These are phyloP conservation scores for Metarhizium robertsii DNA, from an alignment of 2,329 filamentous ascomycete species.

Conservation along the genomic window DNA sequence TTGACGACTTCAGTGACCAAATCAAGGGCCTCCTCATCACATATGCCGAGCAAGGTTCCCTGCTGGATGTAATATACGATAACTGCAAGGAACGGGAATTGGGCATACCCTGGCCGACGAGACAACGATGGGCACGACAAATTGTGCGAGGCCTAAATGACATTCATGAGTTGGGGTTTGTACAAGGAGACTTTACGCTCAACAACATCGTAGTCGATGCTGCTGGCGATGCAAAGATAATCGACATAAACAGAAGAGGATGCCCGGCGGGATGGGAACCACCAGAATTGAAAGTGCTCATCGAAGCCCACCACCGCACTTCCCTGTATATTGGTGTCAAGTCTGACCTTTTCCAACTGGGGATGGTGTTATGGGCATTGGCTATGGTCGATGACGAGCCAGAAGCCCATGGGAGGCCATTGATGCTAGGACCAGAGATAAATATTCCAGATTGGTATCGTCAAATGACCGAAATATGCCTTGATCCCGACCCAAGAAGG, in stretches of 20 bases:
- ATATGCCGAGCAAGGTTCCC: slow-evolving; percentile 75
- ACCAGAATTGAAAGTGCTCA: slow-evolving; percentile 76
- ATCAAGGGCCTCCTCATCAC: slow-evolving; percentile 88
- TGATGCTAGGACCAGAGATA: slow-evolving; percentile 47
- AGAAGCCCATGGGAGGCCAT: slow-evolving; percentile 64
- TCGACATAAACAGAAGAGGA: slow-evolving; percentile 95
- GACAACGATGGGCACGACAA: slow-evolving; percentile 83
- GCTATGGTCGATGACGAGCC: slow-evolving; percentile 85
- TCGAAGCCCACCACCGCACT: slow-evolving; percentile 81
- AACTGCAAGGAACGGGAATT: slow-evolving; percentile 42
- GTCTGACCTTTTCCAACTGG: slow-evolving; percentile 89
- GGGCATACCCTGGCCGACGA: slow-evolving; percentile 56
- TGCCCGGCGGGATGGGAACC: slow-evolving; percentile 98
- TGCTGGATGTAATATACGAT: slow-evolving; percentile 89
- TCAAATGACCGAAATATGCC: slow-evolving; percentile 64
- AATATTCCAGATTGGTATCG: slow-evolving; percentile 73
- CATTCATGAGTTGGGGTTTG: slow-evolving; percentile 91
- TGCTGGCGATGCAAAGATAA: slow-evolving; percentile 82
- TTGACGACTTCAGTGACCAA: slow-evolving; percentile 73
- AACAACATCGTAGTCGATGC: slow-evolving; percentile 94
- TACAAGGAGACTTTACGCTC: slow-evolving; percentile 94
- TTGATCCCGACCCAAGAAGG: slow-evolving; percentile 63
- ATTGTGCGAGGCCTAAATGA: slow-evolving; percentile 84
- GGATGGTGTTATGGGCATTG: slow-evolving; percentile 93
- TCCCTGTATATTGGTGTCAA: slow-evolving; percentile 98